Conservation (phyloP, 2,329 filamentous ascomycete species). For the Fusarium stilboides region DNA sequence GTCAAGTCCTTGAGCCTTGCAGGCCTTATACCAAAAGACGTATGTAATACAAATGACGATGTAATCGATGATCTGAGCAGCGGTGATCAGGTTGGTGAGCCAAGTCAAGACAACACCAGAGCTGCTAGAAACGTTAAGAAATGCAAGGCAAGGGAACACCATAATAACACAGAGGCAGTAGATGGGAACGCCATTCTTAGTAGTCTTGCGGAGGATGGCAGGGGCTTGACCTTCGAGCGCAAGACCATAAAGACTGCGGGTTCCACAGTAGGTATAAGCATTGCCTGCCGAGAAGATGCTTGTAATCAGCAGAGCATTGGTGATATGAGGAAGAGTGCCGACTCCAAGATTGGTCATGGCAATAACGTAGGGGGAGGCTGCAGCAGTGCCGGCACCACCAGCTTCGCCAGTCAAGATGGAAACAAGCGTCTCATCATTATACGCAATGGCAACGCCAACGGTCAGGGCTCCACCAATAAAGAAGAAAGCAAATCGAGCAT, state of each 20-base stretch:
- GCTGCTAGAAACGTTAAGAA: conserved; percentile 64
- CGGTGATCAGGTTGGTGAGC: conserved; percentile 69
- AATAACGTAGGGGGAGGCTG: conserved; percentile 60
- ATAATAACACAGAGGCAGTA: conserved; percentile 69
- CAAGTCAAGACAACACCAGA: conserved; percentile 65
- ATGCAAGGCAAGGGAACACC: conserved; percentile 66
- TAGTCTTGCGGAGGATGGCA: conserved; percentile 67
- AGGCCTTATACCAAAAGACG: conserved; percentile 65
- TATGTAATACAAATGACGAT: conserved; percentile 66
- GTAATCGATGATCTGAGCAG: conserved; percentile 72
- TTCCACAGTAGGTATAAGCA: conserved; percentile 62
- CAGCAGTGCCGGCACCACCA: conserved; percentile 60
- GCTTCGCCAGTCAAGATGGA: conserved; percentile 58
- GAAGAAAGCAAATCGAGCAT: conserved; percentile 60
- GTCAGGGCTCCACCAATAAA: conserved; percentile 62
- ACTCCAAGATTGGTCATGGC: conserved; percentile 68
- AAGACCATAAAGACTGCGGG: conserved; percentile 64
- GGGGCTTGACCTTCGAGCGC: conserved; percentile 64
- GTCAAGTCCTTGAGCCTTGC: conserved; percentile 65
- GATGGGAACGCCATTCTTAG: conserved; percentile 71
- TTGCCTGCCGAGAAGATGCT: conserved; percentile 52
- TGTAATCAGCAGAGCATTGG: conserved; percentile 66
- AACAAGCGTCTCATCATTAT: conserved; percentile 64
- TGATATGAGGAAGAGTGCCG: conserved; percentile 66
- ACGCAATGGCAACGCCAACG: conserved; percentile 69